A percentile compares a stretch with the other conserved stretches of the same genome.
Evolutionary conservation across 2,329 filamentous ascomycete species (phyloP).

Genomic region (Fusarium hostae): DNA sequence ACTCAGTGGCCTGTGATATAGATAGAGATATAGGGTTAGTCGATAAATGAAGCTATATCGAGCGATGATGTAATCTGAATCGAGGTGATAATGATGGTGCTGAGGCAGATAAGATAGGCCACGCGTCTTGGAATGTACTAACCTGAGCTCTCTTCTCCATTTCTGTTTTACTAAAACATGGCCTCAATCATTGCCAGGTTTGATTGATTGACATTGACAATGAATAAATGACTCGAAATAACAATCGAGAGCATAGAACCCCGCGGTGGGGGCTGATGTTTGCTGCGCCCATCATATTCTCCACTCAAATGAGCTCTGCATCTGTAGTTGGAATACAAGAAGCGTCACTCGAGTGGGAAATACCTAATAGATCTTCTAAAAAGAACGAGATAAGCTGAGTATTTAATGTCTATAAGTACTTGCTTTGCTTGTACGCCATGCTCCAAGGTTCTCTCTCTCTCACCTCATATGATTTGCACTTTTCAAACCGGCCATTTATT

Average conservation of each 20-base stretch:
- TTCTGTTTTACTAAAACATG: conserved; percentile 40
- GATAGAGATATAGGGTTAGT: conserved; percentile 9
- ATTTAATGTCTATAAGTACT: not conserved
- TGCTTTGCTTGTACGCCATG: not conserved
- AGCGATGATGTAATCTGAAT: not conserved
- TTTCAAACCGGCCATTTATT: not conserved
- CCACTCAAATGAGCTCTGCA: conserved; percentile 12
- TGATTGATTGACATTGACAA: conserved; percentile 6
- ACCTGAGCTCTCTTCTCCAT: conserved; percentile 56
- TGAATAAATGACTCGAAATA: conserved; percentile 1
- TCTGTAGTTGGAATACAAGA: not conserved
- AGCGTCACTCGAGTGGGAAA: not conserved
- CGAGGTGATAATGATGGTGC: not conserved
- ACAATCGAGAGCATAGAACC: conserved; percentile 10
- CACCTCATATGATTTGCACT: not conserved
- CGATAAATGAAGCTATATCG: not conserved
- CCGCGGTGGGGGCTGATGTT: conserved; percentile 30
- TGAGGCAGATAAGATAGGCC: not conserved
- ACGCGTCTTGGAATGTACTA: conserved; percentile 9
- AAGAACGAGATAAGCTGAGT: not conserved
- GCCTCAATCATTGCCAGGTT: conserved; percentile 29
- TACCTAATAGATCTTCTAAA: not conserved
- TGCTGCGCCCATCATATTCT: conserved; percentile 16
- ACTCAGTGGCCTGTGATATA: conserved; percentile 52
- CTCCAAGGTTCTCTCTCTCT: not conserved